These are phyloP conservation scores for Thermomyces lanuginosus DNA, from an alignment of 2,329 filamentous ascomycete species.

Conservation along the genomic window DNA sequence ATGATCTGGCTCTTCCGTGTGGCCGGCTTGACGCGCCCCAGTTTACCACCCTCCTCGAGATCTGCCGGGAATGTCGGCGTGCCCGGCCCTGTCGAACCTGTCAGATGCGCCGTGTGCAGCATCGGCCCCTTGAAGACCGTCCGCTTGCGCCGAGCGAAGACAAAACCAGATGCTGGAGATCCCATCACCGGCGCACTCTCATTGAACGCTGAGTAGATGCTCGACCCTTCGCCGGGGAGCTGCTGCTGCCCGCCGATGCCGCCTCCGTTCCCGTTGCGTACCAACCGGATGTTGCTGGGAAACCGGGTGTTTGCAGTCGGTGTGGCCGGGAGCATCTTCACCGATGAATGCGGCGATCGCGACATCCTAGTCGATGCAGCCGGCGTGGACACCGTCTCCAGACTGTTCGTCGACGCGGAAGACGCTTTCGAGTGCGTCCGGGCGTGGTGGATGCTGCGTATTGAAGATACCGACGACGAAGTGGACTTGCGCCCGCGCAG, in stretches of 20 bases:
- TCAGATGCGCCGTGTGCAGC: constrained; percentile 22
- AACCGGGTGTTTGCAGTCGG: constrained; percentile 57
- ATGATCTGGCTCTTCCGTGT: constrained; percentile 28
- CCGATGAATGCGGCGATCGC: constrained; percentile 70
- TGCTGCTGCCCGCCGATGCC: no score
- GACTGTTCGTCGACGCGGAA: constrained; percentile 70
- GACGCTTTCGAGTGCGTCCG: constrained; percentile 88
- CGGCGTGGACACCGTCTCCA: constrained; percentile 51
- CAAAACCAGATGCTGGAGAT: constrained; percentile 26
- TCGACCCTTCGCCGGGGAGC: constrained; percentile 11
- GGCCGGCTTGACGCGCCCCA: constrained; percentile 9
- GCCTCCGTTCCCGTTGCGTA: no score
- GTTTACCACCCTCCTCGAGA: constrained; percentile 10
- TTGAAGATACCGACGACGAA: constrained; percentile 82
- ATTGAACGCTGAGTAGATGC: constrained; percentile 21
- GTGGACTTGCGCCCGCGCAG: constrained; percentile 88
- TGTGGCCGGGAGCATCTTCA: constrained; percentile 89
- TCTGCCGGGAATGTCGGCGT: constrained; percentile 18
- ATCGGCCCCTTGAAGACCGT: constrained; percentile 31
- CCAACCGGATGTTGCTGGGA: constrained; percentile 71
- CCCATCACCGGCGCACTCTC: constrained; percentile 23
- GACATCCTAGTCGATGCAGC: constrained; percentile 47
- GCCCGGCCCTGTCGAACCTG: constrained; percentile 18
- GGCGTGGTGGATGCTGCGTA: constrained; percentile 78
- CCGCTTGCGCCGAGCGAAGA: constrained; percentile 31